A percentile compares a stretch with the other conserved stretches of the same genome.
These are phyloP conservation scores for Rubia occidens DNA, from an alignment of 305 asterid species.

Conservation along the genomic window DNA sequence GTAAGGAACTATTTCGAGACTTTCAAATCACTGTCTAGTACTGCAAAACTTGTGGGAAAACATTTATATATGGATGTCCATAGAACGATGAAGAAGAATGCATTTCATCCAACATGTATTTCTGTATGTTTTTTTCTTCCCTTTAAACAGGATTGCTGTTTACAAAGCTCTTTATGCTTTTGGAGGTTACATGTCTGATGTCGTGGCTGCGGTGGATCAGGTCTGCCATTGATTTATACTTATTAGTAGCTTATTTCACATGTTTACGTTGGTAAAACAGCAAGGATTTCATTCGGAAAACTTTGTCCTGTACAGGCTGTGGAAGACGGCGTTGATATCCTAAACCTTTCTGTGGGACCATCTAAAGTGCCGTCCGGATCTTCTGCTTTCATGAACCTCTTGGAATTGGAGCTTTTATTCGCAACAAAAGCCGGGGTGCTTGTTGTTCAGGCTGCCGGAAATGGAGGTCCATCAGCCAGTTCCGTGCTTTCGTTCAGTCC, in stretches of 20 bases:
- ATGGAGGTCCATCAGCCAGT: constrained; percentile 45
- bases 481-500: constrained; percentile 62
- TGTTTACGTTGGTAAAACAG: neutral
- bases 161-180: constrained; percentile 50
- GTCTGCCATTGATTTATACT: constrained; percentile 14
- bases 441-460: constrained; percentile 62
- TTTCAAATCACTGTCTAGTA: neutral
- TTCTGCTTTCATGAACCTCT: constrained; percentile 35
- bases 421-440: constrained; percentile 56
- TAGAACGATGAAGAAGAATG: neutral
- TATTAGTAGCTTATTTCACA: neutral
- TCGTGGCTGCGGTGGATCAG: constrained; percentile 68
- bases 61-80: neutral
- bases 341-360: constrained; percentile 61
- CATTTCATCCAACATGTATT: neutral
- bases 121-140: constrained; percentile 1
- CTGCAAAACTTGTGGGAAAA: neutral
- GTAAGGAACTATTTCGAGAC: constrained; percentile 17
- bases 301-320: constrained; percentile 34
- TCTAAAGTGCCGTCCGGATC: constrained; percentile 37
- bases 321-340: constrained; percentile 61
- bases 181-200: constrained; percentile 65
- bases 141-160: constrained; percentile 43
- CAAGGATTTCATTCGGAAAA: neutral
- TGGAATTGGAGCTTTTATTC: constrained; percentile 48